Conservation (phyloP, 2,329 filamentous ascomycete genomes). For the Xylariales sp. region DNA sequence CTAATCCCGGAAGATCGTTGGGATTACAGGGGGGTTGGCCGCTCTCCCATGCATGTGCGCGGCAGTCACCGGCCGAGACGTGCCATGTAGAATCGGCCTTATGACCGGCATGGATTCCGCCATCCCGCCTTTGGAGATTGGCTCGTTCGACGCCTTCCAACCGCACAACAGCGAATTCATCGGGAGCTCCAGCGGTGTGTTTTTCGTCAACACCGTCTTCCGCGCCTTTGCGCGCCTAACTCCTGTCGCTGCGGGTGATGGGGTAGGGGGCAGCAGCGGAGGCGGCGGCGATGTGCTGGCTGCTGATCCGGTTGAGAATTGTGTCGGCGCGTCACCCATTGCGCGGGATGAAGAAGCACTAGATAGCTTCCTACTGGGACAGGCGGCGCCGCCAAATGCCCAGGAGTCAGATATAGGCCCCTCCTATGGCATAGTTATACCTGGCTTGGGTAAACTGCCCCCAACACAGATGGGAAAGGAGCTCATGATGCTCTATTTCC, state of each 20-base stretch:
- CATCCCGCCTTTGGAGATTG: conserved; percentile 26
- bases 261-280: no score
- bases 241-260: conserved; percentile 15
- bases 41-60: background rate
- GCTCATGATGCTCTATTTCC: conserved; percentile 44
- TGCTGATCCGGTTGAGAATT: background rate
- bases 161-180: conserved; percentile 45
- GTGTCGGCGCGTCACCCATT: no score
- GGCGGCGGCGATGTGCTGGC: conserved; percentile 8
- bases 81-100: no score
- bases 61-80: background rate
- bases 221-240: conserved; percentile 43
- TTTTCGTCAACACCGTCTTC: conserved; percentile 49
- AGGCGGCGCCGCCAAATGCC: no score
- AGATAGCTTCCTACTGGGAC: no score
- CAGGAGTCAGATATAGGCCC: background rate
- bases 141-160: conserved; percentile 34
- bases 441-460: conserved; percentile 21
- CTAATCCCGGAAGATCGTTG: no score
- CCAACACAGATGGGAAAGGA: conserved; percentile 27
- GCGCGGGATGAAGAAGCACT: no score
- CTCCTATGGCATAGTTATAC: conserved; percentile 12
- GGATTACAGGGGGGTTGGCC: no score
- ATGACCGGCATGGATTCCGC: conserved; percentile 1
- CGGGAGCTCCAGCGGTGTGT: conserved; percentile 47